Evolutionary conservation across 139 green algal genomes (phyloP), one percentile per base, ranked within the genome.

Genomic region (Chara braunii): DNA sequence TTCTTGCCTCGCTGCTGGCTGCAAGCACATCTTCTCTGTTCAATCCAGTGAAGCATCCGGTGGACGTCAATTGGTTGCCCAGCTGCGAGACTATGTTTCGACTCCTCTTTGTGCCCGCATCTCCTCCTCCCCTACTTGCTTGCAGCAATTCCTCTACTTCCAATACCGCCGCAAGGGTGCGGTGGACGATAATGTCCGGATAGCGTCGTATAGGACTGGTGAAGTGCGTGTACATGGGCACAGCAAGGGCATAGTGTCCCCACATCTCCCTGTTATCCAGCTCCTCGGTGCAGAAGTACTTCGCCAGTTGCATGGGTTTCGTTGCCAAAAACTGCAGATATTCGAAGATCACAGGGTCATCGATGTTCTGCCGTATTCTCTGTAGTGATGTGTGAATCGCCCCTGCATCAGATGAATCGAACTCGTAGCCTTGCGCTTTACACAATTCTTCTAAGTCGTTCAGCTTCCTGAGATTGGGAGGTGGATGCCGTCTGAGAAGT

Each of bases 221-320:
- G 60, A 85, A 85, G 64, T 85, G 79, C 34, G 79, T 85, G 72
- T 85, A 85, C 1, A 53, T 51, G 23, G 43, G 37, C 11, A 66
- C 45, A 2, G 66, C 60, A 0, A 85, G 60, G 4, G 72, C 79
- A 48, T 84, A 85, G 43, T 85, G 79, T 22, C 26, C 5, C 78
- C 78, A 84, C 36, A 12, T 7, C 12, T 64, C 40, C 23, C 71
- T 44, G 7, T 5, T 11, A 7, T 11, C 60, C 3, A 53, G 2
- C 11, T 60, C 42, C 6, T 76, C 79, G 2, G 71, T 81, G 51
- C 42, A 80, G 24, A 85, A 84, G 56, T 84, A 86, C 68, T 56
- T 36, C 28, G 79, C 80, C 30, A 83, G 45, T 74, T 91, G 81
- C 91, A 98, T 97, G 29, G 92, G 90, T 44, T 87, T 86, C 2